Evolutionary conservation across 2,329 filamentous ascomycete genomes (phyloP), one percentile per base, ranked within the genome.

Genomic region (Sclerotinia nivalis): DNA sequence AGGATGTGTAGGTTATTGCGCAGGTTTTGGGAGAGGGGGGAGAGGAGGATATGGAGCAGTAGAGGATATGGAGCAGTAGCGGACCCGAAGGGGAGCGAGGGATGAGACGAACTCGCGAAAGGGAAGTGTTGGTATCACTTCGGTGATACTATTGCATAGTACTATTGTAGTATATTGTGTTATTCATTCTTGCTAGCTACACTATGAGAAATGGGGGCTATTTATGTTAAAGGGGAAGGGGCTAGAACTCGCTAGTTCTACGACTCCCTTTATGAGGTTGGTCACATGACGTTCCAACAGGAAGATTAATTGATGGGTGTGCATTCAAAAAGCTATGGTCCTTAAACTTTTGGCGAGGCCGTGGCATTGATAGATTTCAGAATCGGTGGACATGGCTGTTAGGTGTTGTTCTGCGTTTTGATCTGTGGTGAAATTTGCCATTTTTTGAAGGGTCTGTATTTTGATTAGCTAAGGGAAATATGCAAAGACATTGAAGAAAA

Each of bases 321-420:
- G n/a, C n/a, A n/a, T n/a, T n/a, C n/a, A n/a, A n/a, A n/a, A n/a
- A n/a, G n/a, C n/a, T n/a, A n/a, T n/a, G n/a, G n/a, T n/a, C n/a
- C 88, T 90, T 28, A 88, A 80, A 15, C 86, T 85, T 43, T 55
- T 25, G 5, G 49, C 0, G 0, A 55, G 18, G 9, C 31, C 49
- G 15, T 43, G 15, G 9, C 25, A 15, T 22, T 66, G n/a, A 6
- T 66, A 66, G 7, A 5, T 55, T 5, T 22, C 15, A 4, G 34
- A 15, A 37, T 66, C 62, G 12, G 34, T 28, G 8, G 47, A 45
- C 18, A 45, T 52, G 18, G 15, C 18, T 43, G 22, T 4, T 34
- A 66, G 52, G 3, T 22, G 8, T 31, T 47, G 15, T 45, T 37
- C 58, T 7, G 28, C 13, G 15, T 8, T 4, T 54, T 52, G 9